Evolutionary conservation across 139 green algal genomes (phyloP), one percentile per base, ranked within the genome.

Genomic region (Chlamydomonas asymmetrica): DNA sequence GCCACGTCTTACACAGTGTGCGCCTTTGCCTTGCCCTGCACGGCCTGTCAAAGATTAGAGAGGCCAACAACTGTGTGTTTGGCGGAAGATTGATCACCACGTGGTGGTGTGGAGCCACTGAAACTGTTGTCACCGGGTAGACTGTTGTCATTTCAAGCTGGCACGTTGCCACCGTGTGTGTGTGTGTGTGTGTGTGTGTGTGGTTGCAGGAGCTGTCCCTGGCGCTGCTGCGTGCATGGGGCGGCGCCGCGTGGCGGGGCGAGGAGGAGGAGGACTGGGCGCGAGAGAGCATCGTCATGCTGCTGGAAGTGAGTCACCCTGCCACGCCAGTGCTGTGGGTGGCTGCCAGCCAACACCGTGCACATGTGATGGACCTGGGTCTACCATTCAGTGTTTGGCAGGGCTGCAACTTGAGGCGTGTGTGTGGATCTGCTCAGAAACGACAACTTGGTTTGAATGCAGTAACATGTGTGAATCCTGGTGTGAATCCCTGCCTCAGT

Each of bases 231-330:
- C 56, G 62, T 8, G 38, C 43, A 13, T 27, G 45, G 20, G 48
- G 27, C 29, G 31, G 57, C 48, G 9, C 35, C 79, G 22, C 9
- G 9, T 38, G 35, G 22, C 66, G 74, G 8, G 76, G 75, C 5
- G 23, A 76, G 2, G 65, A 49, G 18, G 80, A 73, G 6, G 82
- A 85, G 35, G 64, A 64, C 8, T 91, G 89, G 83, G 35, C 75
- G n/a, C 35, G 56, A 23, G 81, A 92, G 23, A 84, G 80, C 8
- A 80, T 75, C 3, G 85, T 90, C 41, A 75, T 93, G 63, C 68
- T 95, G 78, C 71, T 94, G 56, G 90, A 92, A 45, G 74, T 84
- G 64, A 22, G 69, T 80, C n/a, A n/a, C n/a, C n/a, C n/a, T n/a
- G n/a, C n/a, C n/a, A n/a, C n/a, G n/a, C n/a, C n/a, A n/a, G n/a